Base-by-base conservation (phyloP, 208 protist species). In the Strigomonas culicis region DNA sequence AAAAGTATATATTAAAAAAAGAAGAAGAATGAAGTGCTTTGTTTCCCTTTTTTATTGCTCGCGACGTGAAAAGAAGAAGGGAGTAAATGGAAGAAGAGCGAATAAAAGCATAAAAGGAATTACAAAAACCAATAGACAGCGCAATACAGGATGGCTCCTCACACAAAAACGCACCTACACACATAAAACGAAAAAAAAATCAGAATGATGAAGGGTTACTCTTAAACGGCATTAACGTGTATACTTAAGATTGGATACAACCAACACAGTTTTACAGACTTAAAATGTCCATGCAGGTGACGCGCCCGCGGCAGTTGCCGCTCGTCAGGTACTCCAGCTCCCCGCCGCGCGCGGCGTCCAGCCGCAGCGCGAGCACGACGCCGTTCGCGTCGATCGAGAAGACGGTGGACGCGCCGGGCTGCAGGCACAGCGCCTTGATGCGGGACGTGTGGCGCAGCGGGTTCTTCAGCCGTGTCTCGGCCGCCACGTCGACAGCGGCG, bases 281-380 rank as follows among this genome's bases (percentile, higher is more conserved):
- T 36, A 83, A 7, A 53, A 66, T 50, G 59, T 61, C 64, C 75
- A 89, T 83, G 15, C 72, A 77, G 4, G 82, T 93, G 1, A 80
- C 75, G 21, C 86, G 77, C 13, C 86, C 86, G 21, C 85, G 76
- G 57, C 82, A 93, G 65, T 93, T 93, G 13, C 82, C 86, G 36
- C 82, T 90, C 17, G 70, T 77, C 27, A 86, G 59, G 62, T 82
- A 90, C 17, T 63, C 34, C n/a, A 58, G 1, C 30, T 52, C 39
- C 44, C 1, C 11, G 34, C 21, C 1, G 56, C 0, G 7, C 61
- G 4, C 10, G 31, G 19, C 44, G 27, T 0, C 0, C 13, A 31
- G 24, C 28, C 30, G n/a, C 81, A 80, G 88, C 8, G 77, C 74
- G 11, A 90, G 69, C 2, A 88, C 72, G 15, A 80, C 70, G 0